phyloP scores from a whole-genome alignment of 768 basidiomycete genomes.

The Xanthoconium purpureum region DNA sequence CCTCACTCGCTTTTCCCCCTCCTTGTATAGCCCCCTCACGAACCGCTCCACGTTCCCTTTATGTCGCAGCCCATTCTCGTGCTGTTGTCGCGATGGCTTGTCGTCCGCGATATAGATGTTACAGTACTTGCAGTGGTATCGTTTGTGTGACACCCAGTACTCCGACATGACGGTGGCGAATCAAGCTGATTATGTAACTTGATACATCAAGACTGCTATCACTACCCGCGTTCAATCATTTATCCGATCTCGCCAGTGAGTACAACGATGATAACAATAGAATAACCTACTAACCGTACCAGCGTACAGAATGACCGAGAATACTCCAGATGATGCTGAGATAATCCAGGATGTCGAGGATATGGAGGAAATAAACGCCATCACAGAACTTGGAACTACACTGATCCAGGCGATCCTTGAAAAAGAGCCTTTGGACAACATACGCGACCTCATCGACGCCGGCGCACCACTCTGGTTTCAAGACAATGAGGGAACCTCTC shows the following conservation, averaged over 20 bases:
- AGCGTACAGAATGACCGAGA: slow-evolving; percentile 13
- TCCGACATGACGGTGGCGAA: slow-evolving; percentile 61
- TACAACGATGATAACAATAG: neutral
- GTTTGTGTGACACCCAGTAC: slow-evolving; percentile 91
- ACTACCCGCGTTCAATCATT: neutral
- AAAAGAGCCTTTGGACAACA: slow-evolving; percentile 38
- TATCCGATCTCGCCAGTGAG: neutral
- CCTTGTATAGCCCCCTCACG: slow-evolving; percentile 90
- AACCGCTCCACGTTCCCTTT: slow-evolving; percentile 93
- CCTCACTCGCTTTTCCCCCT: slow-evolving; percentile 83
- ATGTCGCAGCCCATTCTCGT: slow-evolving; percentile 92
- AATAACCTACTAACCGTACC: neutral
- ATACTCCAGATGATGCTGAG: slow-evolving; percentile 8
- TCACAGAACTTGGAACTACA: slow-evolving; percentile 53
- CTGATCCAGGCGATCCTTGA: slow-evolving; percentile 60
- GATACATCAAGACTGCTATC: neutral
- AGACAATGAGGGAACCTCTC: slow-evolving; percentile 77
- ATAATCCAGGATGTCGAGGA: slow-evolving; percentile 28
- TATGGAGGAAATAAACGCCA: slow-evolving; percentile 39
- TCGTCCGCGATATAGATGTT: slow-evolving; percentile 97
- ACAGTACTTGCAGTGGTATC: slow-evolving; percentile 96
- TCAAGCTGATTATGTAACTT: slow-evolving; percentile 14
- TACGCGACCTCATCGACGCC: slow-evolving; percentile 51
- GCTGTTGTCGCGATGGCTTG: slow-evolving; percentile 84
- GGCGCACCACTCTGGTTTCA: slow-evolving; percentile 92